Base-by-base conservation (phyloP, 2,329 filamentous ascomycete species). In the Penicillium sp. region DNA sequence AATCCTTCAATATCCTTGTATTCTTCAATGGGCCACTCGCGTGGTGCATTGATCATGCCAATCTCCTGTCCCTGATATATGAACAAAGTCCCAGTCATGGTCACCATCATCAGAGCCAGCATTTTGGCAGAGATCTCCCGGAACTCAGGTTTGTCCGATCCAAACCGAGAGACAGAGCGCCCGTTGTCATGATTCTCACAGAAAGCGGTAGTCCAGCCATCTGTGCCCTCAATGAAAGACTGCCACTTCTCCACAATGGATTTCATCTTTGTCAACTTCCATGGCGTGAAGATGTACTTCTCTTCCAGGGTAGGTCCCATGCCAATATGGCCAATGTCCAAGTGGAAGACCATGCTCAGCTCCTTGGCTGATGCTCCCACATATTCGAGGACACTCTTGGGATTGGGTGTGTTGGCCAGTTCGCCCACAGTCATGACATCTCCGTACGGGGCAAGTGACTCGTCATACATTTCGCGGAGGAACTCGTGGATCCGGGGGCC, bases 371-470 rank as follows among this genome's bases (percentile, higher is more conserved):
- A 73, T 0, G 83, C 79, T 4, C 80, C 78, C 12, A 88, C 83
- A 59, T 87, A 88, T 17, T 77, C 66, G 7, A 88, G 71, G 1
- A 88, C 84, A 40, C 82, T 76, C 5, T 71, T 69, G 22, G 80
- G 79, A 52, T 87, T 80, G 0, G 83, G 84, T 0, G 85, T 87
- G 63, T 83, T 75, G 0, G 86, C 84, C 36, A 88, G 81, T 71
- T 90, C 88, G 48, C 88, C 88, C 0, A 90, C 86, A 0, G 86
- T 89, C 69, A 90, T 83, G 12, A 84, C 81, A 58, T 84, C 82
- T 67, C 88, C 60, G 11, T 65, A 64, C 4, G 58, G 88, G 55
- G 73, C 73, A 3, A 90, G 73, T 1, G 88, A 78, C 31, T 79
- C 65, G 1, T 76, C 76, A 55, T 85, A 79, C 84, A 90, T 88